A percentile compares a stretch with the other conserved stretches of the same genome.
Evolutionary conservation across 2,329 filamentous ascomycete species (phyloP).

Genomic region (Fusarium sp.): DNA sequence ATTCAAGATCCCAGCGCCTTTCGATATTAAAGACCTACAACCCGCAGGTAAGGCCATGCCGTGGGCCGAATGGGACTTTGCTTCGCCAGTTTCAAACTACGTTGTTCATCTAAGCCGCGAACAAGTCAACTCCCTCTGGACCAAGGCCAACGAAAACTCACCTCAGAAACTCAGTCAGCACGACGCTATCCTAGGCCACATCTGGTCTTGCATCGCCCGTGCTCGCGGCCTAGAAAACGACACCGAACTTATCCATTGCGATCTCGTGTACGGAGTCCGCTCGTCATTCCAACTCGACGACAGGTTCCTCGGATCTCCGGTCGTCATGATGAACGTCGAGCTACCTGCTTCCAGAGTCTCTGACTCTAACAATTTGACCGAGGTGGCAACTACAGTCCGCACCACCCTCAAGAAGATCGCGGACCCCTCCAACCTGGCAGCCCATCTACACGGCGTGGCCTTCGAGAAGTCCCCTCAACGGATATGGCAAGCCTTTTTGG

Average conservation of each 20-base stretch:
- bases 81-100: constrained; percentile 40
- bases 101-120: constrained; percentile 36
- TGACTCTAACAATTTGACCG: neutral
- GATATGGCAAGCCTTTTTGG: constrained; percentile 49
- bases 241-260: constrained; percentile 32
- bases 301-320: constrained; percentile 42
- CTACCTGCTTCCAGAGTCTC: constrained; percentile 21
- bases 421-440: constrained; percentile 11
- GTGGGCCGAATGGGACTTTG: constrained; percentile 46
- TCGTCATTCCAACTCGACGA: constrained; percentile 26
- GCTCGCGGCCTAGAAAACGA: constrained; percentile 31
- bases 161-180: constrained; percentile 37
- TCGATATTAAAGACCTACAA: constrained; percentile 7
- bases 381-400: constrained; percentile 26
- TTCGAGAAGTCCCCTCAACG: constrained; percentile 47
- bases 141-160: neutral
- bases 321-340: constrained; percentile 45
- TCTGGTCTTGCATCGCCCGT: constrained; percentile 47
- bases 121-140: constrained; percentile 33
- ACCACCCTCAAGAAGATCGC: constrained; percentile 28
- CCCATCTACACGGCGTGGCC: constrained; percentile 38
- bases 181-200: constrained; percentile 45
- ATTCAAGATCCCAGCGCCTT: constrained; percentile 3
- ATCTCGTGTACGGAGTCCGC: constrained; percentile 42
- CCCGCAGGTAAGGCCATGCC: constrained; percentile 39